phyloP scores from a whole-genome alignment of 78 protist genomes.

The Isochrysis galbana region DNA sequence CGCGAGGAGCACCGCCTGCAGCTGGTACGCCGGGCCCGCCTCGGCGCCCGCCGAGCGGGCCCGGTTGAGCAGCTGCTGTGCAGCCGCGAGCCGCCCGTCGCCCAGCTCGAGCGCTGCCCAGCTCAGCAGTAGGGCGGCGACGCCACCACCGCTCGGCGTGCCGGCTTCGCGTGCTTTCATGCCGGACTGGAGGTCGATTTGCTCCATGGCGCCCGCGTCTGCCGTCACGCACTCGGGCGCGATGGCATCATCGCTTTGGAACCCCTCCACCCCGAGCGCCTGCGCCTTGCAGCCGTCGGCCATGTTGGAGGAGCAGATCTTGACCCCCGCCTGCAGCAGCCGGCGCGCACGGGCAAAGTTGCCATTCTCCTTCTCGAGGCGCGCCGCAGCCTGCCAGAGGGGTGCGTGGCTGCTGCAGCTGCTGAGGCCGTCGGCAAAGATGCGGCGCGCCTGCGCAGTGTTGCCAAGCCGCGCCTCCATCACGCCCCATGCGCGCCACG shows the following conservation, averaged over 20 bases:
- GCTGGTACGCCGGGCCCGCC: background rate
- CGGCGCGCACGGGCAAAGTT: background rate
- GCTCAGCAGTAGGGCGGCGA: background rate
- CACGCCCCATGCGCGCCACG: constrained; percentile 39
- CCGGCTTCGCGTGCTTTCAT: no score
- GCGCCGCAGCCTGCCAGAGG: constrained; percentile 4
- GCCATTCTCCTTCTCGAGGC: background rate
- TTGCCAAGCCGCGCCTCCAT: background rate
- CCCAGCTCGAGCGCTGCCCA: background rate
- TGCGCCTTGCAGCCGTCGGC: background rate
- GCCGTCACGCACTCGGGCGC: no score
- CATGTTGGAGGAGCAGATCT: background rate
- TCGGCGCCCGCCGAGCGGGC: background rate
- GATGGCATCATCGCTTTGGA: no score
- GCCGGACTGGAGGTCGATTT: no score
- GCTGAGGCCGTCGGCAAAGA: background rate
- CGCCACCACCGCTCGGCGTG: no score
- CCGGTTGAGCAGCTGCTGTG: background rate
- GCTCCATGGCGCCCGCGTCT: no score
- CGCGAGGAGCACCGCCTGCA: background rate
- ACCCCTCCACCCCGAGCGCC: background rate
- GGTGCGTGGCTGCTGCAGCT: background rate
- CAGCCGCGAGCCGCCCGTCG: background rate
- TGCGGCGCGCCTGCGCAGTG: background rate
- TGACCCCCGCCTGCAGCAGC: background rate